A percentile compares a stretch with the other conserved stretches of the same genome.
Evolutionary conservation across 345 rosid genomes (phyloP).

Genomic region (Lepidium sativum): DNA sequence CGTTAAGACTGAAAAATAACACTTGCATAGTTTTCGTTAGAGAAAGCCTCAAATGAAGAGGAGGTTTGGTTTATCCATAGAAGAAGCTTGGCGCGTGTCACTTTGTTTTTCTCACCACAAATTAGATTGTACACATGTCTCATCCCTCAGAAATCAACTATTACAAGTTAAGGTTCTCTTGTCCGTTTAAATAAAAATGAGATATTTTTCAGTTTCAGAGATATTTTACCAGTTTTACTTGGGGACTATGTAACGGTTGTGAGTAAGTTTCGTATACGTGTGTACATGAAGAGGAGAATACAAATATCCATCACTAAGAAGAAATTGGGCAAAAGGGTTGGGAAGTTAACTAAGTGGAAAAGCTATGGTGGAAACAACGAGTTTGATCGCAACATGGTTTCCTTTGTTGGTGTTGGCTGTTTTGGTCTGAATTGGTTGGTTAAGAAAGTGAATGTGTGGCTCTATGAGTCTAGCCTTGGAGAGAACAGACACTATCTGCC

Average conservation of each 20-base stretch:
- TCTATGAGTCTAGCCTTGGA: slow-evolving; percentile 27
- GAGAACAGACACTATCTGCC: slow-evolving; percentile 31
- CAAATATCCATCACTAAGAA: neutral
- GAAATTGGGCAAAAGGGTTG: neutral
- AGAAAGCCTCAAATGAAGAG: neutral
- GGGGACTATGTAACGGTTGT: neutral
- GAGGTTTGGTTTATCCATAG: neutral
- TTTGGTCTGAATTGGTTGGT: slow-evolving; percentile 21
- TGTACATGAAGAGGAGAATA: slow-evolving; percentile 1
- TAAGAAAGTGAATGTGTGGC: slow-evolving; percentile 31
- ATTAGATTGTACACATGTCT: neutral
- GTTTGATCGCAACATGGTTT: slow-evolving; percentile 10
- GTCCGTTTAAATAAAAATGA: neutral
- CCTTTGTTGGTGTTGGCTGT: slow-evolving; percentile 5
- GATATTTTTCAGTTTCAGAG: neutral
- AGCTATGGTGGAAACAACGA: slow-evolving; percentile 17
- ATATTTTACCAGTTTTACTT: neutral
- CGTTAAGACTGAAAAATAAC: neutral
- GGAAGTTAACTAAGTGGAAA: neutral
- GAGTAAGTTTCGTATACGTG: neutral
- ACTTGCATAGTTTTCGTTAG: neutral
- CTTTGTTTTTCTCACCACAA: neutral
- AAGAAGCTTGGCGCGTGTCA: neutral
- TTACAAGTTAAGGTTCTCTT: neutral
- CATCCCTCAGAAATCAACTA: neutral